Evolutionary conservation across 495 filamentous ascomycete species (phyloP).

Genomic region (Cairneyella variabilis): DNA sequence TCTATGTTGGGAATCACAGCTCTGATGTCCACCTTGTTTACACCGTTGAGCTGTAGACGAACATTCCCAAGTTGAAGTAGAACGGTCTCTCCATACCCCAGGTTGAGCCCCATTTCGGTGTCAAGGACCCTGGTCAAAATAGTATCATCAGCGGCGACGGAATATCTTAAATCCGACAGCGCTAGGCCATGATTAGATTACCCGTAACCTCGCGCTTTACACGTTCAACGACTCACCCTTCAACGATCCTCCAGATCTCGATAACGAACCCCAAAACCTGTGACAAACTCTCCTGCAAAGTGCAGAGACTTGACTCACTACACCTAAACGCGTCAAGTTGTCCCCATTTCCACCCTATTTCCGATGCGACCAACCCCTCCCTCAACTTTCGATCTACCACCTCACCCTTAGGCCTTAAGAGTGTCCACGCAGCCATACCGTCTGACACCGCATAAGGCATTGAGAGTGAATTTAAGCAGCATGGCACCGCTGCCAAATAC

Average conservation of each 20-base stretch:
- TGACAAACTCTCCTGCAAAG: neutral
- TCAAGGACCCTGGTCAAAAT: too few species aligned
- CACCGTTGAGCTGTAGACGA: too few species aligned
- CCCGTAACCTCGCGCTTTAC: too few species aligned
- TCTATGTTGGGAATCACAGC: too few species aligned
- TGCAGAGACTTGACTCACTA: neutral
- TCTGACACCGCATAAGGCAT: neutral
- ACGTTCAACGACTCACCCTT: too few species aligned
- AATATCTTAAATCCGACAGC: too few species aligned
- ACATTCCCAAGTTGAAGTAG: too few species aligned
- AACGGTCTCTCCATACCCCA: too few species aligned
- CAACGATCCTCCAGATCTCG: constrained; percentile 2
- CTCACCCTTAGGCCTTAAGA: constrained; percentile 11
- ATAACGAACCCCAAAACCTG: neutral
- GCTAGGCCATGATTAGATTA: too few species aligned
- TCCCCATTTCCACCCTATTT: neutral
- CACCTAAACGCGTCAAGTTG: constrained; percentile 6
- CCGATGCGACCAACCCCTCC: constrained; percentile 18
- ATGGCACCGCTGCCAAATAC: constrained; percentile 22
- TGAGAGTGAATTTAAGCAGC: neutral
- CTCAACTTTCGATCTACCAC: constrained; percentile 3
- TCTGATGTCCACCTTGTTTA: too few species aligned
- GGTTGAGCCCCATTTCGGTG: too few species aligned
- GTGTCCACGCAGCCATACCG: constrained; percentile 1
- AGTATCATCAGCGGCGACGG: too few species aligned